Evolutionary conservation across 257 asterid genomes (phyloP), one percentile per base, ranked within the genome.

Genomic region (Marsdenia floribunda): DNA sequence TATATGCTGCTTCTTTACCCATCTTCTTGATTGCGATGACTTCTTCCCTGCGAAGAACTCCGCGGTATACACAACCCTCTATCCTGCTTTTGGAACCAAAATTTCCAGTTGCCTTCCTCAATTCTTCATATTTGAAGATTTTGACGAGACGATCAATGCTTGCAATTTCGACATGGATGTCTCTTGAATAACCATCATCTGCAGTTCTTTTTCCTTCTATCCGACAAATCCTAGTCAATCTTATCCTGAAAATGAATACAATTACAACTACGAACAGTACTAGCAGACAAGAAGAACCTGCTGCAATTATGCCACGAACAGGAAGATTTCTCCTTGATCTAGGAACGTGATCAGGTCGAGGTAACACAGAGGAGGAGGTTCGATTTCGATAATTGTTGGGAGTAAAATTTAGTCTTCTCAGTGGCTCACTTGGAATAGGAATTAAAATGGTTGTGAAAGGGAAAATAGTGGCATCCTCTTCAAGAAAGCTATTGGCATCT

Each of bases 11-110:
- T 50, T 73, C 68, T 49, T 53, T 75, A 19, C 59, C 70, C 2
- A 37, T 77, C 82, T 71, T 89, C 77, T 88, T 83, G 64, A 89
- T 80, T 4, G 88, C 86, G 46, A 86, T 57, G 46, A 80, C 71
- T 61, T 85, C 49, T 44, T 44, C 85, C 64, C 74, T 68, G 18
- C 70, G 70, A 80, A 89, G 82, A 38, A 63, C 82, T 73, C 88
- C 93, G 0, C 82, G 68, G 82, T 86, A 85, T 3, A 86, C 84
- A 59, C 68, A 57, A 24, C 85, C 84, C 66, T 75, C 76, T 46
- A 88, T 83, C 80, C 80, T 76, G 58, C 60, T 89, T 70, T 68
- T 80, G 74, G 87, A 33, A 44, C 60, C 12, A 35, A 79, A 69
- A 21, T 21, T 33, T 38, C 76, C 33, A 11, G 76, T 44, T 5